phyloP scores from a whole-genome alignment of 108 stramenopile genomes.

The Aurantiochytrium sp. region DNA sequence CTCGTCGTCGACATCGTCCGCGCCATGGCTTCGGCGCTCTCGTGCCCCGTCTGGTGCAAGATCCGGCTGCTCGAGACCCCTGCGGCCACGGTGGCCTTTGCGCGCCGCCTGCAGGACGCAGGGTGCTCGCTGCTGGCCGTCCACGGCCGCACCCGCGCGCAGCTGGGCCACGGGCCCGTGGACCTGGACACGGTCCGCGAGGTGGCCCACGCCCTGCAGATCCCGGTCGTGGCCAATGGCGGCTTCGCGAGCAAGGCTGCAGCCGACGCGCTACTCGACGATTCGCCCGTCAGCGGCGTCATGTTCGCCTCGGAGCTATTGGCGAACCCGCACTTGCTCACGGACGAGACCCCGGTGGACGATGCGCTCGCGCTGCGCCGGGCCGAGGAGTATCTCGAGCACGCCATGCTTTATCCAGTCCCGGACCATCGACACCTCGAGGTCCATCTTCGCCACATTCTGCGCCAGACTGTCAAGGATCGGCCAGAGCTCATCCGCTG shows the following conservation, averaged over 20 bases:
- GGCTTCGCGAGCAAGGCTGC: not conserved
- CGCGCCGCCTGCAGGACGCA: not conserved
- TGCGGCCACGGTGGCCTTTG: not conserved
- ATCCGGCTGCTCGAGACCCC: not conserved
- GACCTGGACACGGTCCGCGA: not conserved
- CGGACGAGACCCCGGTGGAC: not conserved
- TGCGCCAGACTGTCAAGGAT: not conserved
- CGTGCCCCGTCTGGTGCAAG: not conserved
- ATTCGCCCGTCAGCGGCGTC: not conserved
- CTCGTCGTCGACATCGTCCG: not conserved
- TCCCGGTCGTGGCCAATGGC: slow-evolving; percentile 15
- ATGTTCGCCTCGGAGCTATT: not conserved
- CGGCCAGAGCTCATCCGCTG: not conserved
- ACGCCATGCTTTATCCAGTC: not conserved
- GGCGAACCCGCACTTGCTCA: not conserved
- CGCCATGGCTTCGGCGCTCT: not conserved
- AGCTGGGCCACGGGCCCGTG: not conserved
- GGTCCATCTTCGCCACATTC: slow-evolving; percentile 9
- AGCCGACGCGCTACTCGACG: not conserved
- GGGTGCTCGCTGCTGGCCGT: not conserved
- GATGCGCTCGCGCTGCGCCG: not conserved
- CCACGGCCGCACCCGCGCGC: not conserved
- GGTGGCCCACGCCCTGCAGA: not conserved
- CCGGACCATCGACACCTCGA: not conserved
- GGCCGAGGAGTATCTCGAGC: not conserved